These are phyloP conservation scores for Fusarium sp. DNA, from an alignment of 2,329 filamentous ascomycete genomes.

Conservation along the genomic window DNA sequence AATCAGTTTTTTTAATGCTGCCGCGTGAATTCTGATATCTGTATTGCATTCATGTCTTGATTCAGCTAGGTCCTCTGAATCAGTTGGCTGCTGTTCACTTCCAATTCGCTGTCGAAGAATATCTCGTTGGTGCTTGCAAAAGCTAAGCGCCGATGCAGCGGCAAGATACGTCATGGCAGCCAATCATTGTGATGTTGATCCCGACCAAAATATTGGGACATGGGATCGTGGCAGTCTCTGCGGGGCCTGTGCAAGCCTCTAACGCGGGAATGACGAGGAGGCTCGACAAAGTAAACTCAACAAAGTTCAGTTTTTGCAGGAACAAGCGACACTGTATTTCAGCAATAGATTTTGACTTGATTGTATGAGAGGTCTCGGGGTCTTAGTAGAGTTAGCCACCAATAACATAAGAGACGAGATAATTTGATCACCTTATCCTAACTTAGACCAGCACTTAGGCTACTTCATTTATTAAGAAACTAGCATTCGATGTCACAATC, in stretches of 20 bases:
- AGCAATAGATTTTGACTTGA: neutral
- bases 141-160: conserved; percentile 37
- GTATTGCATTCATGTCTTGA: neutral
- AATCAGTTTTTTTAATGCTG: neutral
- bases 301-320: conserved; percentile 4
- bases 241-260: conserved; percentile 29
- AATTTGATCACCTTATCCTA: too few species aligned
- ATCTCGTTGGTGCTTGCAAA: conserved; percentile 17
- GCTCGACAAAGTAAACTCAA: conserved; percentile 1
- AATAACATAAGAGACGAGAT: too few species aligned
- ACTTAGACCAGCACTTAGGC: too few species aligned
- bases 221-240: conserved; percentile 20
- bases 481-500: neutral
- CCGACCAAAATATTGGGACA: conserved; percentile 17
- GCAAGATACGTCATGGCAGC: conserved; percentile 24
- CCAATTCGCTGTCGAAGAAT: conserved; percentile 3
- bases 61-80: conserved; percentile 11
- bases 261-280: conserved; percentile 25
- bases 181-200: conserved; percentile 13
- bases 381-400: too few species aligned
- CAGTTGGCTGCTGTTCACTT: conserved; percentile 11
- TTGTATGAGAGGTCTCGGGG: neutral
- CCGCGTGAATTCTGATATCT: neutral
- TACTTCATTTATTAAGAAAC: too few species aligned
- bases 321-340: neutral